Conservation (phyloP, 768 basidiomycete species). For the Rossbeevera mucosa region DNA sequence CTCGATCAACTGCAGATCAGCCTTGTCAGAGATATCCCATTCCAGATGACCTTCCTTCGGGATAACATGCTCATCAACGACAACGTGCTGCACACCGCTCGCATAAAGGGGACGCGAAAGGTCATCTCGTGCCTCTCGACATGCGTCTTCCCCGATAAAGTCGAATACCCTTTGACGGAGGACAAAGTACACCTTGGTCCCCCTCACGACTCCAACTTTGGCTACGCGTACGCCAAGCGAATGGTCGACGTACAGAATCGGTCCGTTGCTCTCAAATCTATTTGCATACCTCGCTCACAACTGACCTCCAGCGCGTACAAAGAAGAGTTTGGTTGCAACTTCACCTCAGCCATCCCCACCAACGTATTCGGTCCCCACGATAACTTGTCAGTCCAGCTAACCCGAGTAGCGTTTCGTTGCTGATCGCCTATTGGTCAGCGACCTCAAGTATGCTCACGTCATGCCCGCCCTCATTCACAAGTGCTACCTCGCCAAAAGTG, state of each 20-base stretch:
- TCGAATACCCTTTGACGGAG: slow-evolving; percentile 89
- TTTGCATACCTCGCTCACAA: not conserved
- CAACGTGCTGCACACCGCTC: slow-evolving; percentile 77
- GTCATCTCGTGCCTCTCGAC: slow-evolving; percentile 95
- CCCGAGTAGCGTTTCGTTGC: not conserved
- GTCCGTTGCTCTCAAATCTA: slow-evolving; percentile 40
- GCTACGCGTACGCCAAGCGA: slow-evolving; percentile 93
- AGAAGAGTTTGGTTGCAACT: slow-evolving; percentile 91
- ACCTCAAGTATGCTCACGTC: slow-evolving; percentile 88
- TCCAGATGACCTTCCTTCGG: slow-evolving; percentile 82
- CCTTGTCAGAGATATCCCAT: not conserved
- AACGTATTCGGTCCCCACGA: slow-evolving; percentile 95
- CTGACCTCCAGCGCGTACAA: slow-evolving; percentile 72
- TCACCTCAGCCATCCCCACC: slow-evolving; percentile 95
- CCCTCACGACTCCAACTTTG: slow-evolving; percentile 93
- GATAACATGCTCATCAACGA: slow-evolving; percentile 97
- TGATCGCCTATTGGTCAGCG: slow-evolving; percentile 41
- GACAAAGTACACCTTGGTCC: slow-evolving; percentile 88
- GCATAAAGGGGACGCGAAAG: slow-evolving; percentile 63
- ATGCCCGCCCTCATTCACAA: slow-evolving; percentile 93
- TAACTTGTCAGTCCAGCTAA: slow-evolving; percentile 63
- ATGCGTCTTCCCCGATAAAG: slow-evolving; percentile 96
- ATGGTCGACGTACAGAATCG: slow-evolving; percentile 95
- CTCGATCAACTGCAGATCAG: not conserved
- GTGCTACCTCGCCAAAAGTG: slow-evolving; percentile 88